Percentiles rank a stretch among this genome's conserved stretches.
These are phyloP conservation scores for Canavalia gladiata DNA, from an alignment of 306 rosid species.

Conservation along the genomic window DNA sequence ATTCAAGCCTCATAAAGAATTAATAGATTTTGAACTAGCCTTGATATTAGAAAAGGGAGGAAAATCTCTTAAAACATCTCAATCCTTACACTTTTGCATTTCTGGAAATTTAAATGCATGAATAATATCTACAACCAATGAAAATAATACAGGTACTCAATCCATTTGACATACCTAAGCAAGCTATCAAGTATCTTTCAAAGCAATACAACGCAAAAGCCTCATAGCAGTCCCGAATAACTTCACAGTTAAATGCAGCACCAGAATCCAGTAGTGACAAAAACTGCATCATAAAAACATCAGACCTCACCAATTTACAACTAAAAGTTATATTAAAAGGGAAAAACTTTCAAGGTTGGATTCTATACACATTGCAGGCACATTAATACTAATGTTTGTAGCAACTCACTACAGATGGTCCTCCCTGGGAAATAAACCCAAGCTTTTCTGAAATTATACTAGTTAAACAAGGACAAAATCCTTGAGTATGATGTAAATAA, in stretches of 20 bases:
- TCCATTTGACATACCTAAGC: slow-evolving; percentile 77
- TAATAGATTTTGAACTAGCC: slow-evolving; percentile 28
- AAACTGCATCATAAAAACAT: slow-evolving; percentile 70
- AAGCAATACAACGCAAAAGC: slow-evolving; percentile 99
- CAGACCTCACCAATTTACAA: slow-evolving; percentile 26
- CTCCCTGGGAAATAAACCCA: slow-evolving; percentile 34
- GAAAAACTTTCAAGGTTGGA: not conserved
- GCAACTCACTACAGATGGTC: slow-evolving; percentile 28
- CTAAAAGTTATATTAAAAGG: slow-evolving; percentile 19
- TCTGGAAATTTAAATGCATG: slow-evolving; percentile 6
- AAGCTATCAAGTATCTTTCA: slow-evolving; percentile 95
- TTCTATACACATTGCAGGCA: slow-evolving; percentile 34
- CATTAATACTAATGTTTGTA: slow-evolving; percentile 24
- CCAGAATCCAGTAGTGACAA: slow-evolving; percentile 86
- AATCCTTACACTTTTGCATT: slow-evolving; percentile 17
- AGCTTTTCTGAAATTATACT: slow-evolving; percentile 35
- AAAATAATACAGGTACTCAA: slow-evolving; percentile 31
- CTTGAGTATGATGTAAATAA: not conserved
- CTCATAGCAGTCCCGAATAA: slow-evolving; percentile 96
- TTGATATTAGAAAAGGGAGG: slow-evolving; percentile 24
- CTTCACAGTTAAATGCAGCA: slow-evolving; percentile 94
- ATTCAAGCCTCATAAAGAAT: slow-evolving; percentile 34
- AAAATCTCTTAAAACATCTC: slow-evolving; percentile 21
- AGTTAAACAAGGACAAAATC: slow-evolving; percentile 23
- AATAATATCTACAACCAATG: slow-evolving; percentile 37